Evolutionary conservation across 2,329 filamentous ascomycete species (phyloP), one percentile per base, ranked within the genome.

Genomic region (Verruconis gallopava): DNA sequence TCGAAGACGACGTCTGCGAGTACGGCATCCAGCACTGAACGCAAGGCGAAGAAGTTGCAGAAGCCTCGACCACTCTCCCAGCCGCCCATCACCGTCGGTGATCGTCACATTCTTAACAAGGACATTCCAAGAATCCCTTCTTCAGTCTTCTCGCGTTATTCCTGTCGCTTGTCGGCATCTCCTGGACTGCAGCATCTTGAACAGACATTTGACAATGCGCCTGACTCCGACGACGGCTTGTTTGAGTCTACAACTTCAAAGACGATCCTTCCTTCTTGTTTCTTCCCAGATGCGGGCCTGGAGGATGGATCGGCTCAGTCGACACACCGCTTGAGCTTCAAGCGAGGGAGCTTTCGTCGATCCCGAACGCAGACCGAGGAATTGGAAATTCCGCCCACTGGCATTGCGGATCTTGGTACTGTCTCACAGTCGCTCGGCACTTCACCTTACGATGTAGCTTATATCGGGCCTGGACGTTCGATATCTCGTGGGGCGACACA

Each of bases 371-470:
- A 13, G 5, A 36, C 11, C 13, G 32, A 48, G 32, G 43, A 46
- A 25, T 42, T 42, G 4, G 48, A 47, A 21, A 42, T 53, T 12
- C 45, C 49, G n/a, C 39, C 48, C 25, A 35, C 46, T 19, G 40
- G 19, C 21, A 51, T 60, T 12, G 54, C 58, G 20, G 56, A 67
- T 46, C 56, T 66, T 25, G 62, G 57, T 13, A 63, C 60, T 2
- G 62, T 64, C 4, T 60, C 61, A 3, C 50, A 56, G 9, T 54
- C 62, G 3, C 54, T 68, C 1, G 66, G 66, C 17, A 48, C 51
- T 15, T 64, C 60, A 9, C 62, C 65, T 4, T 68, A 67, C 45
- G 65, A 67, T 42, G 55, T 60, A 28, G 60, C 65, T 5, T 22
- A 21, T 21, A n/a, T 6, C 6, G 21, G 9, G 14, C 18, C 22